These are phyloP conservation scores for Teunomyces atbi DNA, from an alignment of 805 yeast genomes.

Conservation along the genomic window DNA sequence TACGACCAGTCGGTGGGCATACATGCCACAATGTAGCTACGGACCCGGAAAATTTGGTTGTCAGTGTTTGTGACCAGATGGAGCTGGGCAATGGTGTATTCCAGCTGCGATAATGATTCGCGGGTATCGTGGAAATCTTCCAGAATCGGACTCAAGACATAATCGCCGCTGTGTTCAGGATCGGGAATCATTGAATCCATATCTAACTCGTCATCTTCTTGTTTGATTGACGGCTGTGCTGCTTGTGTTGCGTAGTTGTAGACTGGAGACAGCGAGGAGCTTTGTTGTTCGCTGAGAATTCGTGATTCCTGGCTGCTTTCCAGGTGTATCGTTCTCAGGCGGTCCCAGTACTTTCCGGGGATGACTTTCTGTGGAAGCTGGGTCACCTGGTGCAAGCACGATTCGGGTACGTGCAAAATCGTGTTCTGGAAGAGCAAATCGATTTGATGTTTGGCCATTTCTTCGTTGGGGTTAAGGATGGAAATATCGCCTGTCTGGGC, in stretches of 20 bases:
- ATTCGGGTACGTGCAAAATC: slow-evolving; percentile 1
- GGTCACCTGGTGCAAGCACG: slow-evolving; percentile 1
- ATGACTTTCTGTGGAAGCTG: neutral
- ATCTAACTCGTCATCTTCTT: neutral
- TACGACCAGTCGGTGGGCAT: slow-evolving; percentile 26
- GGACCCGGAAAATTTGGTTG: slow-evolving; percentile 14
- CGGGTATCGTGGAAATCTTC: neutral
- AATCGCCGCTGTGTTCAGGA: neutral
- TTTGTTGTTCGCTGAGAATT: neutral
- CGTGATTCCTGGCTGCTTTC: neutral
- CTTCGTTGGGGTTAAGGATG: neutral
- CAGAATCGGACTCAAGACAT: slow-evolving; percentile 1
- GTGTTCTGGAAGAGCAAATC: neutral
- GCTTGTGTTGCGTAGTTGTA: slow-evolving; percentile 4
- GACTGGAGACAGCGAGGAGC: neutral
- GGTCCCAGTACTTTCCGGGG: slow-evolving; percentile 1
- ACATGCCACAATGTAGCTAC: slow-evolving; percentile 21
- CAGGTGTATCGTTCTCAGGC: neutral
- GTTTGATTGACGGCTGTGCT: neutral
- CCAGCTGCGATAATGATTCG: neutral
- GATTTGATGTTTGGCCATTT: slow-evolving; percentile 1
- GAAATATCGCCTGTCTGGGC: slow-evolving; percentile 6
- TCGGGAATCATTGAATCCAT: slow-evolving; percentile 2
- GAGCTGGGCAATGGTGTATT: slow-evolving; percentile 1
- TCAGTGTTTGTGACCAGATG: neutral